phyloP scores from a whole-genome alignment of 2,329 filamentous ascomycete species.

The Cordyceps militaris region DNA sequence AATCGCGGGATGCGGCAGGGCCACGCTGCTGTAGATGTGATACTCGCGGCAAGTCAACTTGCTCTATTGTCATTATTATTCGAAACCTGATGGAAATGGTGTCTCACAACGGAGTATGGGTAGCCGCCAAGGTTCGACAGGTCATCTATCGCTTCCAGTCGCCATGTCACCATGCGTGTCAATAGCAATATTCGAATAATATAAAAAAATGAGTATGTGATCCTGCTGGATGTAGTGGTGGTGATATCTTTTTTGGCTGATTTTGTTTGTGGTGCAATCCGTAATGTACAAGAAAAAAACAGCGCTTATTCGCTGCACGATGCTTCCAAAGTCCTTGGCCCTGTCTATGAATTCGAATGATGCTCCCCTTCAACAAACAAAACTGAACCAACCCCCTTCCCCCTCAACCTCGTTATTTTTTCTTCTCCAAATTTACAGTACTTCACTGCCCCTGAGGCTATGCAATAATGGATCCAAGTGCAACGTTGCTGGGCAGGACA shows the following conservation, averaged over 20 bases:
- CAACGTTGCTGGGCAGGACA: not conserved
- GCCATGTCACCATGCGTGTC: too few species aligned
- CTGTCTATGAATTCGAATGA: not conserved
- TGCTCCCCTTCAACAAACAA: not conserved
- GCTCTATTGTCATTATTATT: too few species aligned
- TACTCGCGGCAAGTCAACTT: too few species aligned
- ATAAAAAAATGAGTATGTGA: not conserved
- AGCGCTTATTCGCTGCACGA: not conserved
- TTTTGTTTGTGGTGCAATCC: not conserved
- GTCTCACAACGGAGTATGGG: too few species aligned
- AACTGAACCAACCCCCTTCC: not conserved
- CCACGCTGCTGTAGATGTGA: too few species aligned
- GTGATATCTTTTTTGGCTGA: conserved; percentile 6
- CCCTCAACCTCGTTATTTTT: not conserved
- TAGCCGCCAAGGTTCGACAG: too few species aligned
- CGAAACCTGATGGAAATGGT: too few species aligned
- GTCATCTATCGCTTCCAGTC: too few species aligned
- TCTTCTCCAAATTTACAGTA: not conserved
- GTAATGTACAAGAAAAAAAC: conserved; percentile 2
- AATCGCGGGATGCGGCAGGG: too few species aligned
- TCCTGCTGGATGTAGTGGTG: conserved; percentile 4
- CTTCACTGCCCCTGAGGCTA: not conserved
- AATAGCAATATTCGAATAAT: not conserved
- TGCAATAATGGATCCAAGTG: not conserved
- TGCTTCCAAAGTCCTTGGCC: not conserved